Conservation (phyloP, 106 monocot species). For the Apostasia ramifera region DNA sequence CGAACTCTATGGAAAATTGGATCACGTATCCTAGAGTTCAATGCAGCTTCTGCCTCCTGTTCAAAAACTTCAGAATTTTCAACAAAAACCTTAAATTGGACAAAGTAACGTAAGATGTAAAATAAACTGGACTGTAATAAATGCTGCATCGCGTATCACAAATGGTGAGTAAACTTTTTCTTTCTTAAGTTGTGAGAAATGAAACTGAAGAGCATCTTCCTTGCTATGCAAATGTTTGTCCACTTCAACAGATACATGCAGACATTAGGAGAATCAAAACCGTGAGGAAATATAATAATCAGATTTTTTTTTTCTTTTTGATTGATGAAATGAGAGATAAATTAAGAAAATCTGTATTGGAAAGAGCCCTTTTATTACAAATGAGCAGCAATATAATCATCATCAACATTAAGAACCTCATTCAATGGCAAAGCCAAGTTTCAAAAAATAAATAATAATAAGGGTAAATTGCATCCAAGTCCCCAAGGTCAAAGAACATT, state of each 20-base stretch:
- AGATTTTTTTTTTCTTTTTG: no score
- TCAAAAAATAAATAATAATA: no score
- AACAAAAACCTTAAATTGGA: neutral
- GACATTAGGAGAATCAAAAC: no score
- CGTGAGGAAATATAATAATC: no score
- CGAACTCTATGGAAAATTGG: constrained; percentile 54
- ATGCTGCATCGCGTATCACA: neutral
- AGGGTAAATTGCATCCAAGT: no score
- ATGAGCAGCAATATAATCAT: no score
- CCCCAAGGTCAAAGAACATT: no score
- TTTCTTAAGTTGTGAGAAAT: neutral
- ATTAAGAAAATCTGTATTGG: no score
- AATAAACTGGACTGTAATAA: neutral
- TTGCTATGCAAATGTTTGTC: neutral
- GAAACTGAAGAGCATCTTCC: neutral
- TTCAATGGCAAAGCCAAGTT: no score
- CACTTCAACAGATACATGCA: neutral
- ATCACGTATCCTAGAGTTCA: constrained; percentile 36
- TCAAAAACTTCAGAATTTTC: constrained; percentile 7
- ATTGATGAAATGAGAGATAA: no score
- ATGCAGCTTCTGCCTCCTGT: constrained; percentile 43
- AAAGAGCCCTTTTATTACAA: no score
- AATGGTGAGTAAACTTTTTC: neutral
- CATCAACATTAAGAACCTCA: no score
- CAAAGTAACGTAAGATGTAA: neutral